phyloP scores from a whole-genome alignment of 202 grass and related monocot genomes.

The Carex arenaria region DNA sequence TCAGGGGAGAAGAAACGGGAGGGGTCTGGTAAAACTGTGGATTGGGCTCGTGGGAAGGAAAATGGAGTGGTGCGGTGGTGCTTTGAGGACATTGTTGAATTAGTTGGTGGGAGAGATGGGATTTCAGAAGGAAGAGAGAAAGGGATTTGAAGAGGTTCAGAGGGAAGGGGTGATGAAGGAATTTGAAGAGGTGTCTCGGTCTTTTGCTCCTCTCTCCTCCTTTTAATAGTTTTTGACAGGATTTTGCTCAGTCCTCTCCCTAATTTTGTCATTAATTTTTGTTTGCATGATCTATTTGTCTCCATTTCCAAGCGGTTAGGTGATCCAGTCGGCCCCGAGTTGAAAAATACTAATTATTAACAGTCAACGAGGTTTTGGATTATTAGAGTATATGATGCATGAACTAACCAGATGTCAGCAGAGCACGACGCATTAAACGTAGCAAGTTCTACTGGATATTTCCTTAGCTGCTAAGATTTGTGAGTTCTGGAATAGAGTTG shows the following conservation, averaged over 20 bases:
- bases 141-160: not conserved
- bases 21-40: conserved; percentile 77
- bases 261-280: conserved; percentile 4
- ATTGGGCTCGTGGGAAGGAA: conserved; percentile 55
- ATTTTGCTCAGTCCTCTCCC: conserved; percentile 3
- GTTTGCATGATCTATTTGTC: conserved; percentile 9
- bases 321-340: not conserved
- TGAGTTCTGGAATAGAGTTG: conserved; percentile 3
- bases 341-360: not conserved
- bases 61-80: conserved; percentile 22
- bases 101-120: not conserved
- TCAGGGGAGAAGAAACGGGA: conserved; percentile 62
- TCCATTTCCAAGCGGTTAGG: not conserved
- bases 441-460: not conserved
- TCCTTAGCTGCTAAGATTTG: conserved; percentile 7
- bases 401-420: not conserved
- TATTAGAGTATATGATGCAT: not conserved
- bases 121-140: not conserved
- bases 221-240: conserved; percentile 12
- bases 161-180: not conserved
- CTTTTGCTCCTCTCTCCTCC: not conserved
- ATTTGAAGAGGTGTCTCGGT: conserved; percentile 6
- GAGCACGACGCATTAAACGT: not conserved
- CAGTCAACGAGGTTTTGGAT: not conserved
- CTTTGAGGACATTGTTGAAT: conserved; percentile 6